Evolutionary conservation across 768 basidiomycete species (phyloP).

Genomic region (Amanita rimosa): DNA sequence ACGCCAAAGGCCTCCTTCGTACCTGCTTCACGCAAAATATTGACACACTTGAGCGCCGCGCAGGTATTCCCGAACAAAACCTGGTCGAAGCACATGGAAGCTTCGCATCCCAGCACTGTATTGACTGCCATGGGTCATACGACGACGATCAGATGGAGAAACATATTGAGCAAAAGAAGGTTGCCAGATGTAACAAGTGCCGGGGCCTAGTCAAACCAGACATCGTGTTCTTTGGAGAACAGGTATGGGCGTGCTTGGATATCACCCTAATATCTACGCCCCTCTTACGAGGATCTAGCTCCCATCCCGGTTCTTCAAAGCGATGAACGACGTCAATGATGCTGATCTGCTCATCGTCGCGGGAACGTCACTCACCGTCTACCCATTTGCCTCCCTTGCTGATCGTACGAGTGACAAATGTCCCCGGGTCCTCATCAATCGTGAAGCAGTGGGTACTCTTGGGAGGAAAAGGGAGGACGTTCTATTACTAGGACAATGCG

Average conservation of each 20-base stretch:
- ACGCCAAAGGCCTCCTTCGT: slow-evolving; percentile 55
- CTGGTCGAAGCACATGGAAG: slow-evolving; percentile 96
- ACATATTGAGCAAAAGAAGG: slow-evolving; percentile 45
- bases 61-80: slow-evolving; percentile 60
- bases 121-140: slow-evolving; percentile 53
- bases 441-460: slow-evolving; percentile 69
- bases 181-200: slow-evolving; percentile 59
- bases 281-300: slow-evolving; percentile 33
- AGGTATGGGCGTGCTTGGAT: slow-evolving; percentile 28
- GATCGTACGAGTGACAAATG: slow-evolving; percentile 39
- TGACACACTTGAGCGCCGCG: slow-evolving; percentile 81
- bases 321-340: slow-evolving; percentile 38
- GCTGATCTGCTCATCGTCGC: slow-evolving; percentile 87
- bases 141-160: slow-evolving; percentile 59
- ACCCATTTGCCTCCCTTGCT: slow-evolving; percentile 79
- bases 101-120: slow-evolving; percentile 80
- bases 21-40: slow-evolving; percentile 88
- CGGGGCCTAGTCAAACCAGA: slow-evolving; percentile 83
- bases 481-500: slow-evolving; percentile 59
- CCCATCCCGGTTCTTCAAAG: slow-evolving; percentile 53
- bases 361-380: slow-evolving; percentile 81
- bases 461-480: slow-evolving; percentile 44
- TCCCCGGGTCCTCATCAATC: slow-evolving; percentile 84
- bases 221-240: slow-evolving; percentile 89
- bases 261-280: background rate